Conservation (phyloP, 495 filamentous ascomycete genomes). For the Polyplosphaeria fusca region DNA sequence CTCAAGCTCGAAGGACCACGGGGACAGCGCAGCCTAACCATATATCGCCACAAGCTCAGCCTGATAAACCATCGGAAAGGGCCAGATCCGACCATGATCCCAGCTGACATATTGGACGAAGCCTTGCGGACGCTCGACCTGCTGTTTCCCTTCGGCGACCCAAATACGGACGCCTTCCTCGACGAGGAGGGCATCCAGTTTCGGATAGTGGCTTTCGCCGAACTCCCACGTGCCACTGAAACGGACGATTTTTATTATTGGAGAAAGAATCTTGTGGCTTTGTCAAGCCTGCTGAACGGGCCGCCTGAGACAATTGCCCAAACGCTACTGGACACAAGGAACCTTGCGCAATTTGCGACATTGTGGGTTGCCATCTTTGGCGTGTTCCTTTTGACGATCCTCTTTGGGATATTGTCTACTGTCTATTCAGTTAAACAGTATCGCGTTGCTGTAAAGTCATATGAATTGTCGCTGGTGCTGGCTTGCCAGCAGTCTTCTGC, state of each 20-base stretch:
- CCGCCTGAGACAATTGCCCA: constrained; percentile 11
- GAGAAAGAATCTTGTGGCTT: not conserved
- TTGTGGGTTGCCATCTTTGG: too few species aligned
- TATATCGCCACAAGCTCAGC: constrained; percentile 17
- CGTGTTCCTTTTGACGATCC: too few species aligned
- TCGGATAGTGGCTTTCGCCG: not conserved
- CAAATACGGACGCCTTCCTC: not conserved
- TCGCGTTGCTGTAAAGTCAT: too few species aligned
- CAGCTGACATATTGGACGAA: constrained; percentile 1
- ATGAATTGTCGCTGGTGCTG: too few species aligned
- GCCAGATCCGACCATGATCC: not conserved
- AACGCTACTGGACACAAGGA: too few species aligned
- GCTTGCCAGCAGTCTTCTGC: too few species aligned
- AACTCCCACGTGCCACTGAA: not conserved
- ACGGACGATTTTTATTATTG: constrained; percentile 8
- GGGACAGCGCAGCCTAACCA: not conserved
- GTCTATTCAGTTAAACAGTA: too few species aligned
- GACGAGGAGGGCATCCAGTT: not conserved
- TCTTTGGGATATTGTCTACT: too few species aligned
- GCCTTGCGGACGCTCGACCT: constrained; percentile 1
- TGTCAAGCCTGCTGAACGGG: not conserved
- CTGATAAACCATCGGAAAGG: constrained; percentile 5
- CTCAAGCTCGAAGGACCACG: not conserved
- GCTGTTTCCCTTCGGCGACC: constrained; percentile 9
- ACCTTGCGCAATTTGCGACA: too few species aligned